Evolutionary conservation across 1,139 yeast species (phyloP), one percentile per base, ranked within the genome.

Genomic region (Starmera stellimalicola): DNA sequence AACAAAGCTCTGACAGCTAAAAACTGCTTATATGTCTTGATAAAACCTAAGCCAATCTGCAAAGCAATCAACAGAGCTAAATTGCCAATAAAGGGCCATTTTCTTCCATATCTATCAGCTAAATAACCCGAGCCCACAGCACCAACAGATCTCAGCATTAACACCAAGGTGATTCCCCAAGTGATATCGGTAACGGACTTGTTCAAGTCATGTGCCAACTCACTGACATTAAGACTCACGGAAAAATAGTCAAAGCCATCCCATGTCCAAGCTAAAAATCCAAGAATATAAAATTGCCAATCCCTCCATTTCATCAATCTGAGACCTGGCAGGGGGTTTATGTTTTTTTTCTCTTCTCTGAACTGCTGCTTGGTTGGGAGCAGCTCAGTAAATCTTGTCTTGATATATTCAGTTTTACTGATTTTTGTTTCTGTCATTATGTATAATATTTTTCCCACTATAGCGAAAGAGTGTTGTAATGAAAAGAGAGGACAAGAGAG

Each of bases 141-240:
- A 35, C 93, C 93, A n/a, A 78, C 74, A 4, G 87, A 75, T 46
- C 93, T 68, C 43, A 81, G 62, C 88, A 82, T 79, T 37, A 81
- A 67, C 29, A 81, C 93, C 37, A 81, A 62, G 0, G 93, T 81
- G 42, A 81, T 75, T 40, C 88, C 91, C 88, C 91, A 81, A 5
- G 88, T 73, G 41, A 81, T 65, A 33, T 71, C 70, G 23, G 70
- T 66, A 26, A 71, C 70, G 11, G 63, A 44, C 23, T 19, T 8
- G 6, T 62, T 62, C 37, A 81, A 67, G 25, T 71, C 62, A 22
- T 51, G 44, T 5, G 91, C 84, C 34, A 81, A 65, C 8, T 56
- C 59, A 1, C 73, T 44, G 15, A 77, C 77, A 40, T 77, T 70
- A 29, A 78, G 63, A 6, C 83, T 72, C 10, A 79, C 80, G 20